phyloP scores from a whole-genome alignment of 805 yeast genomes.

The Yamadazyma paraphyllophila region DNA sequence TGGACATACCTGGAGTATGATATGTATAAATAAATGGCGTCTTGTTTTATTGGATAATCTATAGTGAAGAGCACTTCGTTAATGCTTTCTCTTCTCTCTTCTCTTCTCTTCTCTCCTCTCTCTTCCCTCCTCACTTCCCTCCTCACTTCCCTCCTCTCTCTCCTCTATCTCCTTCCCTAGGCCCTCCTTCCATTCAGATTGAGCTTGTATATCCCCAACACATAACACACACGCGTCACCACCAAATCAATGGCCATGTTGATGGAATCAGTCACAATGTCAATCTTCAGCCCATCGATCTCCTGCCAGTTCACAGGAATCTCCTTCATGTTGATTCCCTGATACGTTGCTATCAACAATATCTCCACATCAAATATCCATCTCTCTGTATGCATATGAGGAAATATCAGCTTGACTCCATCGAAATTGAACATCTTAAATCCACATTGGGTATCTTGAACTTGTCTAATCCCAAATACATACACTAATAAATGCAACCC shows the following conservation, averaged over 20 bases:
- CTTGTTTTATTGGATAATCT: no score
- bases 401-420: slow-evolving; percentile 68
- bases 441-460: slow-evolving; percentile 96
- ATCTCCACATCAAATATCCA: slow-evolving; percentile 99
- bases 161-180: no score
- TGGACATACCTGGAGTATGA: no score
- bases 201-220: slow-evolving; percentile 72
- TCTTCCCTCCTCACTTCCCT: no score
- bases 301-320: slow-evolving; percentile 95
- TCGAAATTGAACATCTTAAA: slow-evolving; percentile 83
- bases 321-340: slow-evolving; percentile 65
- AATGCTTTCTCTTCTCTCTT: no score
- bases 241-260: slow-evolving; percentile 93
- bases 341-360: slow-evolving; percentile 72
- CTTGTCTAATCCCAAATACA: slow-evolving; percentile 81
- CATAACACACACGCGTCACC: slow-evolving; percentile 83
- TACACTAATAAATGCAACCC: slow-evolving; percentile 84
- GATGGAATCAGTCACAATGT: slow-evolving; percentile 83
- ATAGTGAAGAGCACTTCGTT: no score
- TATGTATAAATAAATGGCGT: no score
- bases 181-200: slow-evolving; percentile 15
- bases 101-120: no score
- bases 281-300: slow-evolving; percentile 92
- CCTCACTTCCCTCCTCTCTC: no score
- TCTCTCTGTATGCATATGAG: slow-evolving; percentile 92